Evolutionary conservation across 1,284 basidiomycete species (phyloP).

Genomic region (Neolentinus lepideus): DNA sequence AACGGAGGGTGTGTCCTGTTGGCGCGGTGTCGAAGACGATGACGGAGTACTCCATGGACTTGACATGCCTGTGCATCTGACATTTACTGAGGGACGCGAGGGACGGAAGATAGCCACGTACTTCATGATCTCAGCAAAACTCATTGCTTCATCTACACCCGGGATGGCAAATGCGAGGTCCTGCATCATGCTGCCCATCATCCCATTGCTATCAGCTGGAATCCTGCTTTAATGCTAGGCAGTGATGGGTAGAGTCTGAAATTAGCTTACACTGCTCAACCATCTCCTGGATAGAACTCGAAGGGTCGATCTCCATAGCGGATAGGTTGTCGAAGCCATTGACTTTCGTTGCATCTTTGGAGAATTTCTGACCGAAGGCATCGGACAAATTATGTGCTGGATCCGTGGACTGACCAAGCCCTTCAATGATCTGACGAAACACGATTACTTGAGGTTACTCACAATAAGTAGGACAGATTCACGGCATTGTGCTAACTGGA

Average conservation of each 20-base stretch:
- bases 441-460: constrained; percentile 24
- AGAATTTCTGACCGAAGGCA: constrained; percentile 99
- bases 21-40: constrained; percentile 99
- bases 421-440: not conserved
- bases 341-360: constrained; percentile 98
- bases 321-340: constrained; percentile 96
- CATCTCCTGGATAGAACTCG: constrained; percentile 97
- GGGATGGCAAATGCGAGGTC: constrained; percentile 98
- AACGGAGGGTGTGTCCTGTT: constrained; percentile 96
- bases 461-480: constrained; percentile 94
- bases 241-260: not conserved
- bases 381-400: constrained; percentile 99
- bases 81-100: not conserved
- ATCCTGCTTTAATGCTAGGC: constrained; percentile 3
- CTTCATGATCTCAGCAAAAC: constrained; percentile 99
- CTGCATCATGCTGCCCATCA: constrained; percentile 99
- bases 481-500: constrained; percentile 81
- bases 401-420: constrained; percentile 78
- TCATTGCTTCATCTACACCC: constrained; percentile 99
- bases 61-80: constrained; percentile 73
- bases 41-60: constrained; percentile 99
- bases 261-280: constrained; percentile 81
- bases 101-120: constrained; percentile 28
- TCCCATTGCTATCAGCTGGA: constrained; percentile 83
- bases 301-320: constrained; percentile 99